Conservation (phyloP, 768 basidiomycete species). For the Xerocomellus amylosporus region DNA sequence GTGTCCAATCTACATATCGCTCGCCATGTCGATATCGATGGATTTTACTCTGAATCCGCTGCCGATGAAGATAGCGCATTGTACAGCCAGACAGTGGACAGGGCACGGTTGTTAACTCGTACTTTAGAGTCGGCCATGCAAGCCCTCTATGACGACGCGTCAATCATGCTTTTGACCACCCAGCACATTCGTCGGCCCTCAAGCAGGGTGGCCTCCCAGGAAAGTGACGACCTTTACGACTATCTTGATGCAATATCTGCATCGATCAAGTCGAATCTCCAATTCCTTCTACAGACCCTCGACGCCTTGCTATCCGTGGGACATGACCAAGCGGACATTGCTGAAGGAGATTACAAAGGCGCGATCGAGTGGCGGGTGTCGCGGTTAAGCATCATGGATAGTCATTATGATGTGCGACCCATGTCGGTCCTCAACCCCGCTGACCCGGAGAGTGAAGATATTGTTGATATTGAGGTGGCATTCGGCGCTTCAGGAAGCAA, state of each 20-base stretch:
- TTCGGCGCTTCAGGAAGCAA: constrained; percentile 41
- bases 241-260: constrained; percentile 48
- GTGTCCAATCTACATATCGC: constrained; percentile 76
- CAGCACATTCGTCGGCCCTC: constrained; percentile 39
- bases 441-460: constrained; percentile 46
- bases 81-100: constrained; percentile 65
- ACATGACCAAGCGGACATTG: constrained; percentile 67
- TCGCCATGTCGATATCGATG: constrained; percentile 79
- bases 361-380: constrained; percentile 80
- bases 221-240: constrained; percentile 33
- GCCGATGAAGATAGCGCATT: constrained; percentile 42
- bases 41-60: constrained; percentile 51
- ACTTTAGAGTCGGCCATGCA: constrained; percentile 70
- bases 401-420: constrained; percentile 44
- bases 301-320: constrained; percentile 63
- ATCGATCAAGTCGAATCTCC: constrained; percentile 56
- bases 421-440: constrained; percentile 38
- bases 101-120: constrained; percentile 64
- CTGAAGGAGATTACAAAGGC: constrained; percentile 66
- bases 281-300: constrained; percentile 53
- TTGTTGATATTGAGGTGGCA: constrained; percentile 58
- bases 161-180: constrained; percentile 54
- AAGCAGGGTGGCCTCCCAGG: constrained; percentile 4
- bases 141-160: constrained; percentile 69
- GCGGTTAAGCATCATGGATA: constrained; percentile 59